Evolutionary conservation across 2,329 filamentous ascomycete genomes (phyloP).

Genomic region (Penicillium fuscoglaucum): DNA sequence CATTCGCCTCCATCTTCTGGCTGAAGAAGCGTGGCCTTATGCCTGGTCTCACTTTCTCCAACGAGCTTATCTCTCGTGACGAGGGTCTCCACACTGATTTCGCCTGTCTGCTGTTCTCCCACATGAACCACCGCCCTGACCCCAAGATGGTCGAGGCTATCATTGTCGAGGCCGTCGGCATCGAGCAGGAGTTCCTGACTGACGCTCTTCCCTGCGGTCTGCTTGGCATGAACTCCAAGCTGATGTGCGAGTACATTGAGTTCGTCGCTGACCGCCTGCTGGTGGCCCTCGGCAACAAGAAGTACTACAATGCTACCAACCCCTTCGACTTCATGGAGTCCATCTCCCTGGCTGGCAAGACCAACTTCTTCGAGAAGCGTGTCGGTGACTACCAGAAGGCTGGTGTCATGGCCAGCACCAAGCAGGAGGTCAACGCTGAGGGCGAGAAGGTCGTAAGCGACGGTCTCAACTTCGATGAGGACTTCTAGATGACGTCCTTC

Average conservation of each 20-base stretch:
- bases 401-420: conserved; percentile 92
- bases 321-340: conserved; percentile 99
- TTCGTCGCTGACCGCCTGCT: conserved; percentile 97
- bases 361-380: conserved; percentile 99
- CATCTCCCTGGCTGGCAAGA: conserved; percentile 98
- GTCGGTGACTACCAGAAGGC: conserved; percentile 99
- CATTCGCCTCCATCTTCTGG: conserved; percentile 99
- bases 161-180: conserved; percentile 88
- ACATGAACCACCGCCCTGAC: conserved; percentile 86
- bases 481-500: conserved; percentile 68
- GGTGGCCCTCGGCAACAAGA: conserved; percentile 87
- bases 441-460: conserved; percentile 42
- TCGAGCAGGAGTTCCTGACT: conserved; percentile 97
- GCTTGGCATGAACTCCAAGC: conserved; percentile 92
- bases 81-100: conserved; percentile 99
- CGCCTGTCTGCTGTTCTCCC: conserved; percentile 95
- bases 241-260: conserved; percentile 99
- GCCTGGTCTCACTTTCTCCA: conserved; percentile 98
- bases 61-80: conserved; percentile 99
- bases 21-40: conserved; percentile 99
- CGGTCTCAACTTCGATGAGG: conserved; percentile 92
- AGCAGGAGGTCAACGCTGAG: conserved; percentile 61
- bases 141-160: conserved; percentile 79
- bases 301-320: conserved; percentile 89
- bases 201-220: conserved; percentile 90